These are phyloP conservation scores for Ophioceras dolichostomum DNA, from an alignment of 2,329 filamentous ascomycete species.

Conservation along the genomic window DNA sequence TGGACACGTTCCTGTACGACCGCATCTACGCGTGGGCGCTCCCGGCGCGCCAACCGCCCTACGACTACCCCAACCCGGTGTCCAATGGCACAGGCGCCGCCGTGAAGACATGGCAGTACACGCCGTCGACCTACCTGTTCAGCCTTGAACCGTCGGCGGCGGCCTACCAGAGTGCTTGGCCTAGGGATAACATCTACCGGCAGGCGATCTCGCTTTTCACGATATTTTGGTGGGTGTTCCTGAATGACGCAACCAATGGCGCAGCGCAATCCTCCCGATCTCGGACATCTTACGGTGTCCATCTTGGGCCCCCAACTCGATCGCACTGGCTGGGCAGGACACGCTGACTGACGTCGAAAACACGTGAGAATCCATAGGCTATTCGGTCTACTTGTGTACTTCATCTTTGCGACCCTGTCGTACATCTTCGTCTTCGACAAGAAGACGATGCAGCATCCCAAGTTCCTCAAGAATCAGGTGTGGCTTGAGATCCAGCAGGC, in stretches of 20 bases:
- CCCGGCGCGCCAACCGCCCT: constrained; percentile 44
- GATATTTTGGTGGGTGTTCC: constrained; percentile 64
- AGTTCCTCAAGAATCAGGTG: constrained; percentile 91
- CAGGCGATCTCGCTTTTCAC: constrained; percentile 67
- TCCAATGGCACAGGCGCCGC: constrained; percentile 42
- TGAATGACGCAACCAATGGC: no score
- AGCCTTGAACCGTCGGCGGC: constrained; percentile 57
- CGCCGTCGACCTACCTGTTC: constrained; percentile 61
- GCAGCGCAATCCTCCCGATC: no score
- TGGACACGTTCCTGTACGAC: constrained; percentile 75
- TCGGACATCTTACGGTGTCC: no score
- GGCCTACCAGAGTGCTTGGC: constrained; percentile 68
- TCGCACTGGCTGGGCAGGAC: no score
- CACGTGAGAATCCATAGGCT: constrained; percentile 61
- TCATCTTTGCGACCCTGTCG: constrained; percentile 68
- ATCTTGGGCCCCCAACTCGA: no score
- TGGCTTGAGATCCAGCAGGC: constrained; percentile 75
- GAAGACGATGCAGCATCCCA: constrained; percentile 75
- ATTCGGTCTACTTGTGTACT: constrained; percentile 78
- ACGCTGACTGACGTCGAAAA: no score
- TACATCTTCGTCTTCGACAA: constrained; percentile 91
- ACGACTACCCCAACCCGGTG: constrained; percentile 35
- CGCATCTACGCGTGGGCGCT: constrained; percentile 60
- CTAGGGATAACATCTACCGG: constrained; percentile 64
- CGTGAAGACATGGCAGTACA: constrained; percentile 54